A percentile compares a stretch with the other conserved stretches of the same genome.
Evolutionary conservation across 2,329 filamentous ascomycete genomes (phyloP).

Genomic region (Emmonsiellopsis sp.): DNA sequence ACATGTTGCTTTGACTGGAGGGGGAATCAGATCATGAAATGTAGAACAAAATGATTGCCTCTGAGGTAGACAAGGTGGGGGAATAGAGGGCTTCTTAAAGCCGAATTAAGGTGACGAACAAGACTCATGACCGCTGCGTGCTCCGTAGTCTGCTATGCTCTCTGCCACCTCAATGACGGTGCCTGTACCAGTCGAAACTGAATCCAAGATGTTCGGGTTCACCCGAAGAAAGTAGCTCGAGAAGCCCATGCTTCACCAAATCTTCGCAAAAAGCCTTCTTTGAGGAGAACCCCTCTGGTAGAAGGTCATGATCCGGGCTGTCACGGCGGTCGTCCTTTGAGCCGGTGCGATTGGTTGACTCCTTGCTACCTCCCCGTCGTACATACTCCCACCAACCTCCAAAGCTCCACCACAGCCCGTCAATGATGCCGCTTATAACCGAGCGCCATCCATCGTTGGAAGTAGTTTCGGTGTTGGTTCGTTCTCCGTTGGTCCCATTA

Average conservation of each 20-base stretch:
- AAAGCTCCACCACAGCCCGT: conserved; percentile 9
- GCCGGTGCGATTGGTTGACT: conserved; percentile 1
- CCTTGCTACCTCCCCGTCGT: not conserved
- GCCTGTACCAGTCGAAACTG: conserved; percentile 10
- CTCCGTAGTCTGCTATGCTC: too few species aligned
- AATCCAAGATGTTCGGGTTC: conserved; percentile 19
- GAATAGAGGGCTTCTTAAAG: too few species aligned
- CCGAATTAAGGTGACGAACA: too few species aligned
- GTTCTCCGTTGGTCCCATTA: conserved; percentile 1
- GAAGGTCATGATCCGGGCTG: conserved; percentile 5
- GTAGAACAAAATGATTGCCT: too few species aligned
- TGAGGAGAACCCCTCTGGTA: conserved; percentile 12
- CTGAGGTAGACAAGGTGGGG: too few species aligned
- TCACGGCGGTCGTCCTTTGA: conserved; percentile 6
- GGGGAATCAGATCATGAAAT: too few species aligned
- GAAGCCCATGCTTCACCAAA: conserved; percentile 18
- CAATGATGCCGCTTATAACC: conserved; percentile 8
- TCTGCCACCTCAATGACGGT: not conserved
- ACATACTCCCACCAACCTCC: conserved; percentile 3
- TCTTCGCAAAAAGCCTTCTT: conserved; percentile 18
- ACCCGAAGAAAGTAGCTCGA: conserved; percentile 16
- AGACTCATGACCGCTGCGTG: too few species aligned
- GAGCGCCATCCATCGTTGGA: conserved; percentile 3
- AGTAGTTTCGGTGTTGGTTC: conserved; percentile 5
- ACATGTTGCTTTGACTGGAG: too few species aligned